Evolutionary conservation across 805 yeast species (phyloP).

Genomic region (Wickerhamiella spandovensis): DNA sequence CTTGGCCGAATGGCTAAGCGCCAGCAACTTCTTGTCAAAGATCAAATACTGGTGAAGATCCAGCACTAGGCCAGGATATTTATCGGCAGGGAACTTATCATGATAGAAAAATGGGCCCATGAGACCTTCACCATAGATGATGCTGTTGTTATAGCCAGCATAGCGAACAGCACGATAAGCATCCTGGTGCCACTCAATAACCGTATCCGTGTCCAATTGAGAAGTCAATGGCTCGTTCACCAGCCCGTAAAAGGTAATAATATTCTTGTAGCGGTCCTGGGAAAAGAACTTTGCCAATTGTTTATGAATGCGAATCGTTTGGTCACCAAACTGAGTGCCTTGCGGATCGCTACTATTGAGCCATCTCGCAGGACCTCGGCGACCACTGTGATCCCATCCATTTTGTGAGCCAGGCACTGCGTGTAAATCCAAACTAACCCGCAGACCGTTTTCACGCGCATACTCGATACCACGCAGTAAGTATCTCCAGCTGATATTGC

Average conservation of each 20-base stretch:
- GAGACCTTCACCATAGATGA: slow-evolving; percentile 71
- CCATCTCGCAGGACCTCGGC: slow-evolving; percentile 33
- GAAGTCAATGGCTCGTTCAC: slow-evolving; percentile 57
- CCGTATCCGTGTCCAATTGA: slow-evolving; percentile 42
- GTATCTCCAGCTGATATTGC: slow-evolving; percentile 41
- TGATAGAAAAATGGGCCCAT: slow-evolving; percentile 49
- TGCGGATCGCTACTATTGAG: slow-evolving; percentile 30
- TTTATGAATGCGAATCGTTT: slow-evolving; percentile 40
- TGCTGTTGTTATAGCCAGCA: slow-evolving; percentile 35
- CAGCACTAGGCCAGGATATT: slow-evolving; percentile 50
- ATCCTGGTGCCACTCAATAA: slow-evolving; percentile 39
- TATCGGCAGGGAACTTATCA: slow-evolving; percentile 31
- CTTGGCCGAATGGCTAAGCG: slow-evolving; percentile 22
- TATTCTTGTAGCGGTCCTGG: slow-evolving; percentile 42
- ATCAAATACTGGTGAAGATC: slow-evolving; percentile 86
- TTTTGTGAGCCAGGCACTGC: slow-evolving; percentile 79
- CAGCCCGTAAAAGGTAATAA: slow-evolving; percentile 66
- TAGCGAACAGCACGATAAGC: slow-evolving; percentile 44
- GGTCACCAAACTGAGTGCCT: slow-evolving; percentile 28
- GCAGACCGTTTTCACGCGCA: slow-evolving; percentile 46
- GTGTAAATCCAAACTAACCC: slow-evolving; percentile 66
- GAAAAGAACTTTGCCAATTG: slow-evolving; percentile 52
- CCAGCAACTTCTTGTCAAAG: slow-evolving; percentile 29
- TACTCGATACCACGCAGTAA: slow-evolving; percentile 53
- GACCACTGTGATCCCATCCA: slow-evolving; percentile 74